Base-by-base conservation (phyloP, 306 rosid genomes). In the Fragaria iinumae region DNA sequence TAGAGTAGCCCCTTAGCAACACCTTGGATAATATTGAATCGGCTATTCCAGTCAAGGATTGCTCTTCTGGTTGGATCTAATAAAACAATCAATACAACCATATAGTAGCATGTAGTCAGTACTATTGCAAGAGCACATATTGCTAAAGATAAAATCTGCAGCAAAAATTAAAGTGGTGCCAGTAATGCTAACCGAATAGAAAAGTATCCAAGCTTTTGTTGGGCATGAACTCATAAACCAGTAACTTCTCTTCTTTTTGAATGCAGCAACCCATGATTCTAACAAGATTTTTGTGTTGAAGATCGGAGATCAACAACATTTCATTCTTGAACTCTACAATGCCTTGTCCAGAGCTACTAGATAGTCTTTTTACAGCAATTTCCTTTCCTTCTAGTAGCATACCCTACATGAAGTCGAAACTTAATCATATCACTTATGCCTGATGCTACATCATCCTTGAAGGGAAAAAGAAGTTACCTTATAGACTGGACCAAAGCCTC, bases 101-200 rank as follows among this genome's bases (percentile, higher is more conserved):
- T n/a, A n/a, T n/a, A n/a, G n/a, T n/a, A n/a, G n/a, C n/a, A n/a
- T n/a, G n/a, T n/a, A n/a, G n/a, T n/a, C n/a, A n/a, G n/a, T n/a
- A n/a, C n/a, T n/a, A n/a, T n/a, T n/a, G n/a, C n/a, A n/a, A n/a
- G n/a, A n/a, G n/a, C n/a, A n/a, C n/a, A n/a, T n/a, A n/a, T n/a
- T n/a, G n/a, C n/a, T n/a, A n/a, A n/a, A n/a, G n/a, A n/a, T n/a
- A n/a, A n/a, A n/a, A n/a, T n/a, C n/a, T n/a, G n/a, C n/a, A n/a
- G n/a, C n/a, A n/a, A n/a, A n/a, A n/a, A n/a, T n/a, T n/a, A n/a
- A n/a, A n/a, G n/a, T n/a, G n/a, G n/a, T n/a, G n/a, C n/a, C n/a
- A n/a, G n/a, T n/a, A n/a, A n/a, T n/a, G n/a, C 87, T 2, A 74
- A 83, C 87, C 79, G 2, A 86, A 83, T 36, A 83, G 55, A 49